phyloP scores from a whole-genome alignment of 2,329 filamentous ascomycete species.

The Aspergillus tanneri region DNA sequence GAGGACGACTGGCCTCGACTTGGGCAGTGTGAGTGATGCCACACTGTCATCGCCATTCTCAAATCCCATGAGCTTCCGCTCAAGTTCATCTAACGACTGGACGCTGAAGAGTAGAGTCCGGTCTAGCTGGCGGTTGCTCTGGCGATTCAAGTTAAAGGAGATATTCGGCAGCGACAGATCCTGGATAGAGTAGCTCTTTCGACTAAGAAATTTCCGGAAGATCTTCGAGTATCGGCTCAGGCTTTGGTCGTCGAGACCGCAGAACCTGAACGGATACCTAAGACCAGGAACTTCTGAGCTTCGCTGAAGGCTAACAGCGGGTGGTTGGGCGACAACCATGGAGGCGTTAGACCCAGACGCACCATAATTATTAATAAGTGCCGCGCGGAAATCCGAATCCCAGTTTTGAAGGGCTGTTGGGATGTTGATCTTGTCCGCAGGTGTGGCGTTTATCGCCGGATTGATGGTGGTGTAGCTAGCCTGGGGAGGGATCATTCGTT shows the following conservation, averaged over 20 bases:
- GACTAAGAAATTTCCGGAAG: background rate
- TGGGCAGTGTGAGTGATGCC: background rate
- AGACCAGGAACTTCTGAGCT: slow-evolving; percentile 9
- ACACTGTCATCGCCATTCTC: background rate
- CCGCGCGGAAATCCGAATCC: slow-evolving; percentile 18
- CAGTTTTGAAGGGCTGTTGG: slow-evolving; percentile 16
- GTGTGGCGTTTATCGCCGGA: slow-evolving; percentile 14
- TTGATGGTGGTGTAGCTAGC: slow-evolving; percentile 27
- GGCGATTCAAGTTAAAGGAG: slow-evolving; percentile 2
- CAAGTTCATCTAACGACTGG: background rate
- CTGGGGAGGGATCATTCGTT: slow-evolving; percentile 26
- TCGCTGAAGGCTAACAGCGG: background rate
- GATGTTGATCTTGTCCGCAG: slow-evolving; percentile 14
- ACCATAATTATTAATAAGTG: slow-evolving; percentile 26
- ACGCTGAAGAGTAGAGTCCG: slow-evolving; percentile 1
- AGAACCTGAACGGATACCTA: slow-evolving; percentile 7
- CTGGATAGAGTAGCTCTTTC: background rate
- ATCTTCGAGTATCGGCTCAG: background rate
- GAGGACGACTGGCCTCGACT: slow-evolving; percentile 27
- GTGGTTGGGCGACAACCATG: slow-evolving; percentile 3
- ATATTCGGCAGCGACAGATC: background rate
- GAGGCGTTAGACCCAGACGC: slow-evolving; percentile 15
- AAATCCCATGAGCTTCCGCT: background rate
- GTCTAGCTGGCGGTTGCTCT: slow-evolving; percentile 1
- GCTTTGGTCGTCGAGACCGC: background rate